Percentiles rank a stretch among this genome's conserved stretches.
phyloP scores from a whole-genome alignment of 352 stramenopile species.

The Pythium plurisporium region DNA sequence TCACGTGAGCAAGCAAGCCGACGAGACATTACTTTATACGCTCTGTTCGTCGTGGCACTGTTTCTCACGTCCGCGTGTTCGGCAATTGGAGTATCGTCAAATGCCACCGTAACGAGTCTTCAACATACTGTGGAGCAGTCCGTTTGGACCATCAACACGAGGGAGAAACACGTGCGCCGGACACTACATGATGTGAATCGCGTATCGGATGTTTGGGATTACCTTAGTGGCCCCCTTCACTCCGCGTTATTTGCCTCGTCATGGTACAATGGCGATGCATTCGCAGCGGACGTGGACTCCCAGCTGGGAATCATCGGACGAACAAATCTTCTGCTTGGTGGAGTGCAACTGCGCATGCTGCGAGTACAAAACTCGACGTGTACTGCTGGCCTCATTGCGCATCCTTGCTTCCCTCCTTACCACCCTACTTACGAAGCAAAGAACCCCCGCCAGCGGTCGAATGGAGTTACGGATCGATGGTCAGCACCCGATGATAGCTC shows the following conservation, averaged over 20 bases:
- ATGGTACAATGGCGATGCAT: constrained; percentile 60
- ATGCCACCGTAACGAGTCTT: constrained; percentile 16
- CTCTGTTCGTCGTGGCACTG: constrained; percentile 43
- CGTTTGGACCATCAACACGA: not conserved
- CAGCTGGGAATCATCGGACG: constrained; percentile 48
- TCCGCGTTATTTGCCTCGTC: constrained; percentile 38
- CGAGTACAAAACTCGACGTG: constrained; percentile 33
- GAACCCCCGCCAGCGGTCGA: not conserved
- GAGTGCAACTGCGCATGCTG: constrained; percentile 45
- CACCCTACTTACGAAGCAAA: constrained; percentile 21
- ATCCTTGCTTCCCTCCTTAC: constrained; percentile 39
- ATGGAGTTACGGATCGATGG: constrained; percentile 30
- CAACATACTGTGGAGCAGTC: constrained; percentile 11
- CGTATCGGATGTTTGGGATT: constrained; percentile 52
- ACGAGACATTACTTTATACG: constrained; percentile 36
- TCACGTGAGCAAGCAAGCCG: constrained; percentile 41
- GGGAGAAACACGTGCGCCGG: constrained; percentile 1
- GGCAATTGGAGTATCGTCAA: constrained; percentile 41
- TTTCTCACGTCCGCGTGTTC: constrained; percentile 38
- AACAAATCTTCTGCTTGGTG: constrained; percentile 52
- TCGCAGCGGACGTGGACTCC: constrained; percentile 37
- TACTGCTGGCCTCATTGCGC: not conserved
- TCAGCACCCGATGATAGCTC: constrained; percentile 18
- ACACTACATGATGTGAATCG: constrained; percentile 34
- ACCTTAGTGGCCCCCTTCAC: constrained; percentile 37